Conservation (phyloP, 768 basidiomycete genomes). For the Russula sp. region DNA sequence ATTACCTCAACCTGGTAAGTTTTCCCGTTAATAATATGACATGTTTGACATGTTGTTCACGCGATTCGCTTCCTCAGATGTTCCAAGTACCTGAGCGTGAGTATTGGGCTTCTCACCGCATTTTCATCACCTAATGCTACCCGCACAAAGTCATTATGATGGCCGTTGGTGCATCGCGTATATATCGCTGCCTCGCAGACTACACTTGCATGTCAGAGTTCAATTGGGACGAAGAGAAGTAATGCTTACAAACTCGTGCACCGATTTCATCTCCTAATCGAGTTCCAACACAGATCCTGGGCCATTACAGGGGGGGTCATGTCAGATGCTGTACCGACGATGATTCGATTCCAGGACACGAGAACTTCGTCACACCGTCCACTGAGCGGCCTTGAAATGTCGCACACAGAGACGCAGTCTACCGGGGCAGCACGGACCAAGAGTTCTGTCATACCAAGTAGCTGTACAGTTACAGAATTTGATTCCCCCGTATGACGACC, state of each 20-base stretch:
- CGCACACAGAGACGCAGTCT: neutral
- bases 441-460: neutral
- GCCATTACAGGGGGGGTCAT: neutral
- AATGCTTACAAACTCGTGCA: neutral
- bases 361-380: neutral
- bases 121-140: neutral
- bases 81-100: conserved; percentile 27
- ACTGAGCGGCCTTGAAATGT: neutral
- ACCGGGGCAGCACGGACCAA: neutral
- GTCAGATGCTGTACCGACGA: neutral
- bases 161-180: conserved; percentile 26
- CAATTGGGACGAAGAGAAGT: conserved; percentile 25
- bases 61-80: conserved; percentile 12
- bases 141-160: conserved; percentile 25
- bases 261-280: neutral
- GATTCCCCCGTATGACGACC: conserved; percentile 10
- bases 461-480: neutral
- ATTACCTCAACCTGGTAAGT: conserved; percentile 17
- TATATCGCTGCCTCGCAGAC: conserved; percentile 25
- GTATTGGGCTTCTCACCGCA: neutral
- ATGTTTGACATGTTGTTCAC: neutral
- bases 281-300: conserved; percentile 10
- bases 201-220: conserved; percentile 25
- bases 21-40: neutral
- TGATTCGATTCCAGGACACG: conserved; percentile 4